Evolutionary conservation across 192 early-diverging fungal species (phyloP).

Genomic region (Pilobolus umbonatus): DNA sequence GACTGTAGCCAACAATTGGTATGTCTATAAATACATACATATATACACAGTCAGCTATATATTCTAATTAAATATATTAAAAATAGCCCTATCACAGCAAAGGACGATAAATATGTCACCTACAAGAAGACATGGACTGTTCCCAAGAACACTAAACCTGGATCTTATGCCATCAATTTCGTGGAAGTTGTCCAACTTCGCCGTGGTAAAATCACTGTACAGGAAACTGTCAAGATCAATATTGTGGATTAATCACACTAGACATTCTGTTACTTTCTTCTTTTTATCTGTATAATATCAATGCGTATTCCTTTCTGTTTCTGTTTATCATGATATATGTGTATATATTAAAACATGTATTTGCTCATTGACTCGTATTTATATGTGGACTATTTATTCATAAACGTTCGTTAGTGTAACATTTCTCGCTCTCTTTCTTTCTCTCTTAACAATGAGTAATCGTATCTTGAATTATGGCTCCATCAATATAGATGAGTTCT

Average conservation of each 20-base stretch:
- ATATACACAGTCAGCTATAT: not conserved
- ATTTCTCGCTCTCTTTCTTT: not conserved
- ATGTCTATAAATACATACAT: not conserved
- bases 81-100: conserved; percentile 20
- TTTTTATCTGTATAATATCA: not conserved
- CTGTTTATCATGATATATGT: not conserved
- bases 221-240: conserved; percentile 30
- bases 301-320: not conserved
- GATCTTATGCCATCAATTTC: conserved; percentile 33
- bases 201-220: conserved; percentile 7
- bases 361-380: no score
- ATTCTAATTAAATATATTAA: not conserved
- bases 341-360: not conserved
- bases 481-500: conserved; percentile 79
- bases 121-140: conserved; percentile 19
- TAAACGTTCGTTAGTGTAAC: no score
- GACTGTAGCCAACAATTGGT: conserved; percentile 13
- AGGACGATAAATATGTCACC: conserved; percentile 18
- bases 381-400: no score
- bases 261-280: no score
- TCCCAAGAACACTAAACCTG: conserved; percentile 22
- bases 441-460: conserved; percentile 6
- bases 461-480: conserved; percentile 68
- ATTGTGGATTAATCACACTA: conserved; percentile 28
- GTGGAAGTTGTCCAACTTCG: conserved; percentile 9